phyloP scores from a whole-genome alignment of 257 asterid genomes.

The Linderniella brevidens region DNA sequence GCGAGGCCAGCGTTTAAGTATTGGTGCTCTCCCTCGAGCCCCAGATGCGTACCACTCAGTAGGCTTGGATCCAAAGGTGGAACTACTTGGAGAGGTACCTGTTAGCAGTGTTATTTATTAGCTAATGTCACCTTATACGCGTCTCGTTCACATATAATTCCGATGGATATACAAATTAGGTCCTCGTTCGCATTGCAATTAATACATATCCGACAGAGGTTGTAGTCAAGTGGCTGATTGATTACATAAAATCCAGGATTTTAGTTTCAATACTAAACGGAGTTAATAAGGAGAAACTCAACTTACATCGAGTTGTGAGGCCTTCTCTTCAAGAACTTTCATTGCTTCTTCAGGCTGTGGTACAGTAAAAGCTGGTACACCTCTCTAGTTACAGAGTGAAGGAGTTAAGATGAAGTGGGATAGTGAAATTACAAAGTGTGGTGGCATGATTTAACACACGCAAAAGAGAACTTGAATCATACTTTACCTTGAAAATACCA shows the following conservation, averaged over 20 bases:
- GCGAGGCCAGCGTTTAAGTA: conserved; percentile 92
- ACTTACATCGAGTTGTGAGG: conserved; percentile 43
- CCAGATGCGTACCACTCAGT: conserved; percentile 58
- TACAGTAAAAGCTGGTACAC: conserved; percentile 50
- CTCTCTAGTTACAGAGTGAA: conserved; percentile 20
- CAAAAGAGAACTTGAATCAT: conserved; percentile 8
- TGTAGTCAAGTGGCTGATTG: no score
- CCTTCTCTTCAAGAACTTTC: conserved; percentile 47
- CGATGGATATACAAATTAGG: no score
- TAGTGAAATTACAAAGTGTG: no score
- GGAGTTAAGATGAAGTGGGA: not conserved
- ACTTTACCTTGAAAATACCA: conserved; percentile 77
- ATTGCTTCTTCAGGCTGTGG: conserved; percentile 68
- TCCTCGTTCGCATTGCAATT: no score
- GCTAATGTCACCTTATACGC: conserved; percentile 3
- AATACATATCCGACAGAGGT: no score
- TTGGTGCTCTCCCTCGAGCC: conserved; percentile 96
- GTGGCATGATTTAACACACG: conserved; percentile 1
- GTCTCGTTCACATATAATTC: no score
- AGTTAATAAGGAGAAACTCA: conserved; percentile 5
- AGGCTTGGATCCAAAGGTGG: conserved; percentile 57
- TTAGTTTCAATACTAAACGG: no score
- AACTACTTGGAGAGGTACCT: conserved; percentile 81
- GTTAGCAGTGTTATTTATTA: conserved; percentile 13
- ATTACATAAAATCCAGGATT: no score